These are phyloP conservation scores for Cutaneotrichosporon cutaneum DNA, from an alignment of 1,284 basidiomycete species.

Conservation along the genomic window DNA sequence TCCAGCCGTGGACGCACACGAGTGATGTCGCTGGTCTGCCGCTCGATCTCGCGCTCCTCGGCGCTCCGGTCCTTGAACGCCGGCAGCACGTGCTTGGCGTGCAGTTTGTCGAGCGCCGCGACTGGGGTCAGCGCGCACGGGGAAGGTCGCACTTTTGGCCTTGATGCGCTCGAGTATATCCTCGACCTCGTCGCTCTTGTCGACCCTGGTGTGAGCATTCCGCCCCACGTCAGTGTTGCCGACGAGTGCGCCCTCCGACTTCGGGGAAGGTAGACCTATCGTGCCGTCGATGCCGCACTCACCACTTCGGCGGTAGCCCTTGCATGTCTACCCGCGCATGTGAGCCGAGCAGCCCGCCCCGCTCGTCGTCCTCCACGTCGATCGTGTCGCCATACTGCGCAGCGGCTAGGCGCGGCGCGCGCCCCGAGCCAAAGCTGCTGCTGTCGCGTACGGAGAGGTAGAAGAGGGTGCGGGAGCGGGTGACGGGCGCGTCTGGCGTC, in stretches of 20 bases:
- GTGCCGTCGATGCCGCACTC: not conserved
- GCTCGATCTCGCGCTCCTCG: slow-evolving; percentile 92
- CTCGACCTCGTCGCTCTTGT: slow-evolving; percentile 83
- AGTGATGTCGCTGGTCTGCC: slow-evolving; percentile 82
- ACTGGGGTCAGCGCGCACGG: slow-evolving; percentile 57
- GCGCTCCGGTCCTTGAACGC: slow-evolving; percentile 90
- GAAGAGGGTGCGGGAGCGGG: slow-evolving; percentile 84
- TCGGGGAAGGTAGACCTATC: too few relatives aligned
- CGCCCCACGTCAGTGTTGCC: not conserved
- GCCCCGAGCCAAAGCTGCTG: slow-evolving; percentile 53
- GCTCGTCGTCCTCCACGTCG: slow-evolving; percentile 64
- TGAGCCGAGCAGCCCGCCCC: slow-evolving; percentile 65
- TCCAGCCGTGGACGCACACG: slow-evolving; percentile 58
- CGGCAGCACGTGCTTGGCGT: slow-evolving; percentile 91
- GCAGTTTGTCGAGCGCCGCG: slow-evolving; percentile 79
- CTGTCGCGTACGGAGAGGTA: slow-evolving; percentile 95
- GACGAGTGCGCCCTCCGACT: too few relatives aligned
- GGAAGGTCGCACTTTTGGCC: slow-evolving; percentile 67
- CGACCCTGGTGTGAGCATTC: slow-evolving; percentile 66
- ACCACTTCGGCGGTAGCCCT: slow-evolving; percentile 68
- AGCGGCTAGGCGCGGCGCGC: slow-evolving; percentile 42
- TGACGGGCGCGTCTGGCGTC: slow-evolving; percentile 45
- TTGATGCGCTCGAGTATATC: slow-evolving; percentile 67
- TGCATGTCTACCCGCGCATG: slow-evolving; percentile 59
- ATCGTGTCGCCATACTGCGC: slow-evolving; percentile 48